Conservation (phyloP, 257 asterid genomes). For the Jasminum sambac region DNA sequence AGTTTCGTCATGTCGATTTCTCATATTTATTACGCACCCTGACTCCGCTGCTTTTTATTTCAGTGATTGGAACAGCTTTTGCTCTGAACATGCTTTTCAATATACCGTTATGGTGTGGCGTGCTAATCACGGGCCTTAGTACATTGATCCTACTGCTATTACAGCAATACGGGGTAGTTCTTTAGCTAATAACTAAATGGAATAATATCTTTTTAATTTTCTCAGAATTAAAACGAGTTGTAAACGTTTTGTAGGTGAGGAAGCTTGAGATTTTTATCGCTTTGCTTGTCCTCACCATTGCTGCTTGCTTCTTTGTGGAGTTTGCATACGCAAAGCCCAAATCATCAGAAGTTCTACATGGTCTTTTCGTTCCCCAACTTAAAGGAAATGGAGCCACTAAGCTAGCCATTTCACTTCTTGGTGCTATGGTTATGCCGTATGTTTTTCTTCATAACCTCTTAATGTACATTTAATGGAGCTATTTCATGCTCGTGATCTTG, state of each 20-base stretch:
- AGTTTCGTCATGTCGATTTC: too few relatives aligned
- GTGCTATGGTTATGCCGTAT: conserved; percentile 99
- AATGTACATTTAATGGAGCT: neutral
- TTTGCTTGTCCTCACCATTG: conserved; percentile 75
- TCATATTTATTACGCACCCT: conserved; percentile 8
- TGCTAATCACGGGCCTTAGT: conserved; percentile 92
- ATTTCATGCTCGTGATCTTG: neutral
- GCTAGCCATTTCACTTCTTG: conserved; percentile 91
- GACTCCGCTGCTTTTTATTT: conserved; percentile 9
- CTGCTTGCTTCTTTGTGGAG: conserved; percentile 82
- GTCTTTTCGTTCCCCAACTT: conserved; percentile 87
- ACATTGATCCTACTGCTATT: conserved; percentile 74
- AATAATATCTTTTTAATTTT: neutral
- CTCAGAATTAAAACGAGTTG: conserved; percentile 19
- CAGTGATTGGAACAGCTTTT: conserved; percentile 98
- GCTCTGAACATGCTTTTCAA: conserved; percentile 92
- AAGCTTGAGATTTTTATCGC: conserved; percentile 87
- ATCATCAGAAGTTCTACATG: conserved; percentile 63
- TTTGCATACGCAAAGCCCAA: conserved; percentile 80
- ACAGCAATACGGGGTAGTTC: conserved; percentile 93
- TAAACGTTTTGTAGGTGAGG: conserved; percentile 61
- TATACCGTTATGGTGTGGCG: conserved; percentile 91
- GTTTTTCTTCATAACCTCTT: conserved; percentile 26
- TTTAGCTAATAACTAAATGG: conserved; percentile 4
- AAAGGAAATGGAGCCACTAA: conserved; percentile 86